Evolutionary conservation across 495 filamentous ascomycete species (phyloP).

Genomic region (Aspergillus steynii): DNA sequence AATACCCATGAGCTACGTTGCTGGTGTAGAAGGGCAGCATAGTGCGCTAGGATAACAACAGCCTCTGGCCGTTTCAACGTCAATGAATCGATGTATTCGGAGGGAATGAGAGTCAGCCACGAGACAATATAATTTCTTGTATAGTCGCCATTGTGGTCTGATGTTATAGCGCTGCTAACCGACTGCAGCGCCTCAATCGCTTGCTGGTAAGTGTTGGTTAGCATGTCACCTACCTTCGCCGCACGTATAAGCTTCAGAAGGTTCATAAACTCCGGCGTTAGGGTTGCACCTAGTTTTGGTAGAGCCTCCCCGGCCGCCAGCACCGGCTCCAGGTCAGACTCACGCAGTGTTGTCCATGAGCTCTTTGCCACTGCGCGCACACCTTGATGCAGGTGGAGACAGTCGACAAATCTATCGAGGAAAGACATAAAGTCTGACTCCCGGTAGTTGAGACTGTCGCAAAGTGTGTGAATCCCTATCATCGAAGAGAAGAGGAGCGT

Average conservation of each 20-base stretch:
- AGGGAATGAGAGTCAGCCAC: constrained; percentile 34
- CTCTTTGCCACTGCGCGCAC: constrained; percentile 32
- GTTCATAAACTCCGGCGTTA: background rate
- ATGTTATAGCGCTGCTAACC: constrained; percentile 6
- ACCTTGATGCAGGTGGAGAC: constrained; percentile 45
- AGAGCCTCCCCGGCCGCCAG: constrained; percentile 7
- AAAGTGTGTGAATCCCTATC: constrained; percentile 49
- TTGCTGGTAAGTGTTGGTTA: constrained; percentile 19
- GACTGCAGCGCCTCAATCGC: constrained; percentile 21
- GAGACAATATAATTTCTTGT: constrained; percentile 7
- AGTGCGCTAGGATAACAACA: constrained; percentile 44
- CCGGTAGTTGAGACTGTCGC: constrained; percentile 34
- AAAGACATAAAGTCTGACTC: constrained; percentile 32
- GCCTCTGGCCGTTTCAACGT: constrained; percentile 36
- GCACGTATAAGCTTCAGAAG: constrained; percentile 14
- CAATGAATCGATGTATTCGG: constrained; percentile 34
- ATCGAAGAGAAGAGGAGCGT: constrained; percentile 50
- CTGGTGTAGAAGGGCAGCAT: constrained; percentile 35
- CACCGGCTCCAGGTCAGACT: constrained; percentile 16
- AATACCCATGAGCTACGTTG: constrained; percentile 37
- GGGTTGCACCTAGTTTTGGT: background rate
- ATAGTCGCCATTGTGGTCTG: background rate
- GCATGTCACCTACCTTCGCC: constrained; percentile 10
- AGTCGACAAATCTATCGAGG: constrained; percentile 42
- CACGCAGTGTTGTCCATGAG: constrained; percentile 24